These are phyloP conservation scores for Dicorynia guianensis DNA, from an alignment of 306 rosid species.

Conservation along the genomic window DNA sequence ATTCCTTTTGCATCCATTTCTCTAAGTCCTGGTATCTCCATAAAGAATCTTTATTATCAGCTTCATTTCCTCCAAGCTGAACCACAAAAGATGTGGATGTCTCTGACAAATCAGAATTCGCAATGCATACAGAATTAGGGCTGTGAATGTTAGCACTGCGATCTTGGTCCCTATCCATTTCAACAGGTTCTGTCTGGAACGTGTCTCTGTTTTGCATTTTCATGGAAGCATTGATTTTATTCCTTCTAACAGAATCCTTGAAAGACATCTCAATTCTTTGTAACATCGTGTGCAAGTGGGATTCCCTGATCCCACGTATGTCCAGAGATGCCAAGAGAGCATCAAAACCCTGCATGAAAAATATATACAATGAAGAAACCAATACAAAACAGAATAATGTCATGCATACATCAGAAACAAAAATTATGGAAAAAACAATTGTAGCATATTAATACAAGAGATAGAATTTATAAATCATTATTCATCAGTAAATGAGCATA, in stretches of 20 bases:
- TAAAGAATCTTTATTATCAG: slow-evolving; percentile 55
- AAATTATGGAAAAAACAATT: not conserved
- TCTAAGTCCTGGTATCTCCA: slow-evolving; percentile 76
- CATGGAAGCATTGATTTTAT: slow-evolving; percentile 27
- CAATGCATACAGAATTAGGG: slow-evolving; percentile 44
- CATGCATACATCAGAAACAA: slow-evolving; percentile 6
- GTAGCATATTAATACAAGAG: slow-evolving; percentile 2
- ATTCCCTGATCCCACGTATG: slow-evolving; percentile 77
- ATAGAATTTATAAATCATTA: slow-evolving; percentile 8
- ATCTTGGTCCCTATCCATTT: slow-evolving; percentile 44
- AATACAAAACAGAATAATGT: slow-evolving; percentile 27
- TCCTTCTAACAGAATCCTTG: slow-evolving; percentile 63
- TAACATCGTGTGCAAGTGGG: slow-evolving; percentile 72
- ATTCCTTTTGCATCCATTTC: slow-evolving; percentile 76
- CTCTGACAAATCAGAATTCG: slow-evolving; percentile 56
- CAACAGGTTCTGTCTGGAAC: slow-evolving; percentile 43
- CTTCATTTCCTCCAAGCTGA: slow-evolving; percentile 64
- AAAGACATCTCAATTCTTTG: slow-evolving; percentile 61
- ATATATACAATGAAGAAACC: slow-evolving; percentile 22
- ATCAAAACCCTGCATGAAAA: slow-evolving; percentile 70
- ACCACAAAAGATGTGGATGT: slow-evolving; percentile 64
- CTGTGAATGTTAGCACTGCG: slow-evolving; percentile 42
- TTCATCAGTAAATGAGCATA: not conserved
- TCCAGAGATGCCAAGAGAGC: slow-evolving; percentile 74
- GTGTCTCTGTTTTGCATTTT: slow-evolving; percentile 47